Evolutionary conservation across 106 monocot species (phyloP), one percentile per base, ranked within the genome.

Genomic region (Posidonia australis): DNA sequence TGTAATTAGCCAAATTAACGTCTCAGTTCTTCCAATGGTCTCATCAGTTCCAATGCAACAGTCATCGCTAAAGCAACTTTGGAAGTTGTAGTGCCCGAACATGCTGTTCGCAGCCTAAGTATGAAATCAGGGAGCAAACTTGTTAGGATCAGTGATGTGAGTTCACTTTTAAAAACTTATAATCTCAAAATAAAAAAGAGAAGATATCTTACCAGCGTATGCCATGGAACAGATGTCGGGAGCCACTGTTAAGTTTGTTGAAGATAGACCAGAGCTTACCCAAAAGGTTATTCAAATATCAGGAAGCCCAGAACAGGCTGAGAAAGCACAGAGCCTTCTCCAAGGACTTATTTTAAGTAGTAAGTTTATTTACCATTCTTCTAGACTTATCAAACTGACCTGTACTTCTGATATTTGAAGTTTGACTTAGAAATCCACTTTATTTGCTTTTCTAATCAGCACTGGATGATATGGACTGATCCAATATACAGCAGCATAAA

Each of bases 271-370:
- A 32, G 91, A 91, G 5, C 51, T 62, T 49, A 67, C 72, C 22
- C 80, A 83, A 51, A 87, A 83, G 64, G 62, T 87, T 72, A 87
- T 96, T 73, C 63, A 73, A 70, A 96, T 96, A 80, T 87, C 87
- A 27, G 96, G 96, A 72, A 90, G 72, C 48, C 90, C 90, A 20
- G 96, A 90, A 54, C 96, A 96, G 78, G 78, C 90, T 67, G 84
- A 85, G 58, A 87, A 77, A 74, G 96, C 96, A 51, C 84, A 96
- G 62, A 96, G 84, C 64, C 78, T 96, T 49, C 90, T 96, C 27
- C 84, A 90, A 58, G 96, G 96, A 72, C 90, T 96, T 70, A 96
- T 96, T 60, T 72, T 96, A 64, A 90, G 90, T 80, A 83, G 96
- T 96, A 79, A 71, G 72, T 51, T 86, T 58, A 73, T 53, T 41